Evolutionary conservation across 2,329 filamentous ascomycete species (phyloP).

Genomic region (Cryphonectria japonica): DNA sequence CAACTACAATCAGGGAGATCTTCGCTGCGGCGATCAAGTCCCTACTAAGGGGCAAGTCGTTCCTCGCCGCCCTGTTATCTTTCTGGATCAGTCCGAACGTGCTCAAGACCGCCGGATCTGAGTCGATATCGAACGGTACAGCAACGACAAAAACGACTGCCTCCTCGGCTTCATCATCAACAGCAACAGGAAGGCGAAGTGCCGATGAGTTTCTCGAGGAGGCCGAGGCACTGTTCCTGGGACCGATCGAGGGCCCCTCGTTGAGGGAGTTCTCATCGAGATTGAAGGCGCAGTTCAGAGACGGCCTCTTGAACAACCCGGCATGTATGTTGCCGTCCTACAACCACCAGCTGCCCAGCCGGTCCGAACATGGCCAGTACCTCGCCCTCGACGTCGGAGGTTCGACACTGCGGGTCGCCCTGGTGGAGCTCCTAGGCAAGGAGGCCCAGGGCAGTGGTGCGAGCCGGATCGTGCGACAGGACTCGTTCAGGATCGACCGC

Average conservation of each 20-base stretch:
- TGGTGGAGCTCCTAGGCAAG: slow-evolving; percentile 62
- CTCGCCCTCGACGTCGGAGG: slow-evolving; percentile 71
- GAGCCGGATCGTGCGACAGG: slow-evolving; percentile 58
- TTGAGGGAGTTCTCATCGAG: slow-evolving; percentile 51
- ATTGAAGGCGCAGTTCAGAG: slow-evolving; percentile 59
- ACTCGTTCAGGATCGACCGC: slow-evolving; percentile 59
- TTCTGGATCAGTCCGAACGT: slow-evolving; percentile 54
- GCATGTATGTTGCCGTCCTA: slow-evolving; percentile 69
- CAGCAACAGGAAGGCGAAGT: slow-evolving; percentile 34
- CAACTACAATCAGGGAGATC: slow-evolving; percentile 56
- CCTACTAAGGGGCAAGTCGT: slow-evolving; percentile 61
- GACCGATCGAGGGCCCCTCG: slow-evolving; percentile 50
- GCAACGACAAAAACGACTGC: slow-evolving; percentile 29
- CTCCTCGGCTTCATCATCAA: slow-evolving; percentile 2
- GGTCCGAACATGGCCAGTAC: slow-evolving; percentile 61
- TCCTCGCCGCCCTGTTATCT: slow-evolving; percentile 60
- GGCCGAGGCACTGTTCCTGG: slow-evolving; percentile 56
- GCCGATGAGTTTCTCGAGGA: slow-evolving; percentile 60
- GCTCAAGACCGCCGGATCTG: slow-evolving; percentile 34
- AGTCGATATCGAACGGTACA: neutral
- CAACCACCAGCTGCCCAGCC: slow-evolving; percentile 66
- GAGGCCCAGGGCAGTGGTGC: slow-evolving; percentile 41
- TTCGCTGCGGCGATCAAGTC: slow-evolving; percentile 61
- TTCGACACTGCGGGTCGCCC: slow-evolving; percentile 66
- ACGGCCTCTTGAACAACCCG: slow-evolving; percentile 54